Evolutionary conservation across 1,139 yeast species (phyloP).

Genomic region (Kodamaea alishanica): DNA sequence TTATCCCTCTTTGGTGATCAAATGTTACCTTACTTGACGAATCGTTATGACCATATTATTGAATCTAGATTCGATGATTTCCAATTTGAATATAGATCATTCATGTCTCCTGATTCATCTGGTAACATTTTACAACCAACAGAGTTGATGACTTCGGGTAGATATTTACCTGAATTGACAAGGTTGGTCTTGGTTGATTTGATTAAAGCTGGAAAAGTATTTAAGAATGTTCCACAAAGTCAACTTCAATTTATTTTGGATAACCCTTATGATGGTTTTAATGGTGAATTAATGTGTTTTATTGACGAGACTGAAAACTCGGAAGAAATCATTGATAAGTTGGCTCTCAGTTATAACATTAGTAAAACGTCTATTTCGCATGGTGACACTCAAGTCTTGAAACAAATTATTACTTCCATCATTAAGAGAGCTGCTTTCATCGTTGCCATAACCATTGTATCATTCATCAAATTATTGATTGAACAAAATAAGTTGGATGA

Average conservation of each 20-base stretch:
- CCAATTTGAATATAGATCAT: slow-evolving; percentile 29
- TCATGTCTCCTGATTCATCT: slow-evolving; percentile 29
- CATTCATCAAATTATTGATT: slow-evolving; percentile 33
- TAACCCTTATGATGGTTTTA: slow-evolving; percentile 34
- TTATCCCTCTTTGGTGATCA: slow-evolving; percentile 40
- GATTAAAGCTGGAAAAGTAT: slow-evolving; percentile 29
- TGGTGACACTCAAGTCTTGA: slow-evolving; percentile 28
- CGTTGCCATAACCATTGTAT: slow-evolving; percentile 36
- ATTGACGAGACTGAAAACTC: slow-evolving; percentile 30
- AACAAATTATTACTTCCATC: slow-evolving; percentile 27
- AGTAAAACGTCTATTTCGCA: slow-evolving; percentile 14
- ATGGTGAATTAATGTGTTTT: slow-evolving; percentile 38
- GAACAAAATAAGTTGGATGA: slow-evolving; percentile 24
- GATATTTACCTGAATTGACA: slow-evolving; percentile 53
- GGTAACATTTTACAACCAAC: slow-evolving; percentile 48
- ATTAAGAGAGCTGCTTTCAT: slow-evolving; percentile 40
- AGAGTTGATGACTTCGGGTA: slow-evolving; percentile 52
- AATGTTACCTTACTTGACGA: slow-evolving; percentile 28
- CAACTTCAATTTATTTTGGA: slow-evolving; percentile 8
- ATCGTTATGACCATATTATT: slow-evolving; percentile 34
- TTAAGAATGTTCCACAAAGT: slow-evolving; percentile 17
- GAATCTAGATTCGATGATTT: slow-evolving; percentile 32
- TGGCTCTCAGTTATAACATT: slow-evolving; percentile 26
- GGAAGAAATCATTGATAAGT: slow-evolving; percentile 18
- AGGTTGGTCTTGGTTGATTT: slow-evolving; percentile 40